Percentiles rank a stretch among this genome's conserved stretches.
phyloP scores from a whole-genome alignment of 345 rosid species.

The Gossypium stocksii region DNA sequence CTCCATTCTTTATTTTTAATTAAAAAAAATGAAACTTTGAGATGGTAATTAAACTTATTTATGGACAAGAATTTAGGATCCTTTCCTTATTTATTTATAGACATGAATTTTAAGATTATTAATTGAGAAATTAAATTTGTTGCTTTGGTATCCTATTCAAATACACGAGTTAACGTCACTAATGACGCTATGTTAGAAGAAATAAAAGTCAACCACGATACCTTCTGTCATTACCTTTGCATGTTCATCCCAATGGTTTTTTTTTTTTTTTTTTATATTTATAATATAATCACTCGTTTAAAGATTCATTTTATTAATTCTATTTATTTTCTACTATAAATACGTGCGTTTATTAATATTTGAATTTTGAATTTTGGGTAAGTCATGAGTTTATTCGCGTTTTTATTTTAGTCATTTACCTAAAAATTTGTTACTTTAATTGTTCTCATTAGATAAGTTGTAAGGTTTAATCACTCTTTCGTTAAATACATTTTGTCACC shows the following conservation, averaged over 20 bases:
- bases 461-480: too few relatives aligned
- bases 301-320: background rate
- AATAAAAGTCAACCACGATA: slow-evolving; percentile 15
- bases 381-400: too few relatives aligned
- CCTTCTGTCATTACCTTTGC: background rate
- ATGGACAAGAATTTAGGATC: too few relatives aligned
- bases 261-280: background rate
- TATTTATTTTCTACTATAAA: background rate
- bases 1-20: too few relatives aligned
- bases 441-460: too few relatives aligned
- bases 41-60: background rate
- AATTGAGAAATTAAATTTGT: background rate
- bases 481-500: too few relatives aligned
- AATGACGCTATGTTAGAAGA: slow-evolving; percentile 7
- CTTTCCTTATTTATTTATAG: too few relatives aligned
- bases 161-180: slow-evolving; percentile 8
- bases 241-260: background rate
- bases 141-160: background rate
- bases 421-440: too few relatives aligned
- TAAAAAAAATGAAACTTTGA: too few relatives aligned
- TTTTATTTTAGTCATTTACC: too few relatives aligned
- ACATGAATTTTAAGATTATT: background rate
- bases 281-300: background rate
- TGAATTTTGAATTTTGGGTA: too few relatives aligned
- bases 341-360: too few relatives aligned